Conservation (phyloP, 345 rosid species). For the Noccaea caerulescens region DNA sequence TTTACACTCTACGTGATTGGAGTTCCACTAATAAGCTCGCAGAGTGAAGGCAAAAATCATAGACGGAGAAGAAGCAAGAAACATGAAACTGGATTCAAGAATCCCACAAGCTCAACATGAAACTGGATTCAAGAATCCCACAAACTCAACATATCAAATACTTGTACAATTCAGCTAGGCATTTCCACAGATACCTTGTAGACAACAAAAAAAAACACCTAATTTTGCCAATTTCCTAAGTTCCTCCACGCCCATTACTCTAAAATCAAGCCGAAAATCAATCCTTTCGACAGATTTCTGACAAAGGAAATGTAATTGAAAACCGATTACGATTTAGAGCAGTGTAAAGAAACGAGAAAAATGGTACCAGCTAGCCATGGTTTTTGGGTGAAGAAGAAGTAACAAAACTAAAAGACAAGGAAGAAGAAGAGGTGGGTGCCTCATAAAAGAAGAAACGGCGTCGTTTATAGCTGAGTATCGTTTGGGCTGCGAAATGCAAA, state of each 20-base stretch:
- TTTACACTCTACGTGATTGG: background rate
- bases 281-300: conserved; percentile 8
- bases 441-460: conserved; percentile 13
- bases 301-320: background rate
- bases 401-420: background rate
- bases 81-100: background rate
- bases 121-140: too few relatives aligned
- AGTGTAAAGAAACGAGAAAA: conserved; percentile 4
- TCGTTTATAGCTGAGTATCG: background rate
- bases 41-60: background rate
- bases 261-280: conserved; percentile 1
- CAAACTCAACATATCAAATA: background rate
- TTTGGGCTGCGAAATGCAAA: conserved; percentile 22
- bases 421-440: conserved; percentile 7
- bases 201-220: conserved; percentile 19
- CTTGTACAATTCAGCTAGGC: background rate
- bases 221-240: background rate
- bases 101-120: background rate
- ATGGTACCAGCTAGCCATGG: conserved; percentile 22
- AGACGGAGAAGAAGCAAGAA: background rate
- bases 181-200: conserved; percentile 34
- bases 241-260: conserved; percentile 32
- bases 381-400: conserved; percentile 9
- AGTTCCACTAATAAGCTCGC: background rate
- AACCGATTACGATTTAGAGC: conserved; percentile 7